Conservation (phyloP, 2,329 filamentous ascomycete species). For the Penicillium hordei region DNA sequence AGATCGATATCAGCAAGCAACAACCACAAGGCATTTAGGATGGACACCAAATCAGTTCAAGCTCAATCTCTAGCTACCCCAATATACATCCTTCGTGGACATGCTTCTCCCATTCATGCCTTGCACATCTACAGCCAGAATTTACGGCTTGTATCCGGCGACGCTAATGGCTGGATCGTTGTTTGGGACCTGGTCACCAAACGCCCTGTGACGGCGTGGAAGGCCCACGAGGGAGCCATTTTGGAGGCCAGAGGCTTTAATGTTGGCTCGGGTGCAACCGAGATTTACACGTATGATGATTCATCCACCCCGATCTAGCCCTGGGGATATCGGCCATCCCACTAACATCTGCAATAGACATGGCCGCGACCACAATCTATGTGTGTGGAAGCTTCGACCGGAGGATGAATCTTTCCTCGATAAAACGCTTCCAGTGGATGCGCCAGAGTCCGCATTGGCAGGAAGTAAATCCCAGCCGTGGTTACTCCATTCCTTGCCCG, state of each 20-base stretch:
- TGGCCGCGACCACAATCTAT: conserved; percentile 81
- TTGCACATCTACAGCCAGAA: conserved; percentile 72
- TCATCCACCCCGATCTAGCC: background rate
- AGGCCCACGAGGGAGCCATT: conserved; percentile 74
- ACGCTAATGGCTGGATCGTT: conserved; percentile 85
- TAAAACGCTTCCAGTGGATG: conserved; percentile 69
- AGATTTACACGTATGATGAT: conserved; percentile 74
- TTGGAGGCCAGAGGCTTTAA: conserved; percentile 70
- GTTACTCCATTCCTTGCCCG: conserved; percentile 78
- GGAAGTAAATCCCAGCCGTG: conserved; percentile 63
- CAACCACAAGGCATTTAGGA: background rate
- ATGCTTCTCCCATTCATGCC: conserved; percentile 75
- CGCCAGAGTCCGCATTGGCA: conserved; percentile 42
- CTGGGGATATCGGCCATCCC: background rate
- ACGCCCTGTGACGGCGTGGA: conserved; percentile 81
- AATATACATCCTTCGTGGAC: conserved; percentile 77
- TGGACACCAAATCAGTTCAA: conserved; percentile 14
- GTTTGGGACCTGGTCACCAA: conserved; percentile 83
- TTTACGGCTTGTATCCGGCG: conserved; percentile 75
- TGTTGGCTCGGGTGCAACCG: conserved; percentile 47
- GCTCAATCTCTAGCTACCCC: conserved; percentile 54
- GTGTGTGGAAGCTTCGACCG: conserved; percentile 77
- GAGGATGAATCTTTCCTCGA: conserved; percentile 60
- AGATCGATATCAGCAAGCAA: background rate
- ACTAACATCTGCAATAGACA: conserved; percentile 59